These are phyloP conservation scores for Diddensiella caesifluorescens DNA, from an alignment of 805 yeast species.

Conservation along the genomic window DNA sequence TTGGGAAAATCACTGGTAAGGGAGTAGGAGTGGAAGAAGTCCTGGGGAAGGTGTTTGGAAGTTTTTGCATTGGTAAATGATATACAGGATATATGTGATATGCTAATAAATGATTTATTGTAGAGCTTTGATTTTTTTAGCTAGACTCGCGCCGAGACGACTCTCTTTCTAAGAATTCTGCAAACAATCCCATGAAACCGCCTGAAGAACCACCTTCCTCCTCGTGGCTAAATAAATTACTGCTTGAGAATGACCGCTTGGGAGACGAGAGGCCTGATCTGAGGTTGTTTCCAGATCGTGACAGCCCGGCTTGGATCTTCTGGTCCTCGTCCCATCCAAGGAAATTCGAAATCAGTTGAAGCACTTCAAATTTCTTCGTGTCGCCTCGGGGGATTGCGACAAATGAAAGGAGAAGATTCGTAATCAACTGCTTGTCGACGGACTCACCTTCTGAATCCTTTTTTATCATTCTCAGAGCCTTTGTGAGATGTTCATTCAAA, in stretches of 20 bases:
- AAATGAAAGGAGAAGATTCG: slow-evolving; percentile 81
- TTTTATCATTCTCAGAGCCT: slow-evolving; percentile 79
- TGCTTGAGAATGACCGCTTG: slow-evolving; percentile 14
- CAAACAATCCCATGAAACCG: slow-evolving; percentile 36
- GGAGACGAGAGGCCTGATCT: slow-evolving; percentile 14
- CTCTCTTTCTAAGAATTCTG: slow-evolving; percentile 34
- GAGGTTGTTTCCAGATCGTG: slow-evolving; percentile 16
- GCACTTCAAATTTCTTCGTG: slow-evolving; percentile 88
- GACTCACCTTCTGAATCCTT: slow-evolving; percentile 68
- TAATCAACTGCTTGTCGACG: slow-evolving; percentile 82
- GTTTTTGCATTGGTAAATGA: slow-evolving; percentile 88
- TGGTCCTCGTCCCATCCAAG: slow-evolving; percentile 78
- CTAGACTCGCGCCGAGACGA: slow-evolving; percentile 5
- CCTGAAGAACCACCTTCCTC: slow-evolving; percentile 18
- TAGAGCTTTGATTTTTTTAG: not conserved
- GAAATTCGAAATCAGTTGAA: slow-evolving; percentile 74
- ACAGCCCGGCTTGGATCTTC: slow-evolving; percentile 31
- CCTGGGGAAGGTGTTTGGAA: slow-evolving; percentile 83
- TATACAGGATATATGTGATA: not conserved
- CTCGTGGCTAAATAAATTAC: slow-evolving; percentile 6
- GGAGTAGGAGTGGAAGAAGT: slow-evolving; percentile 86
- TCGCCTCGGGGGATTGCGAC: slow-evolving; percentile 87
- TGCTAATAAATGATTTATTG: not conserved
- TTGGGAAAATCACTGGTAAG: slow-evolving; percentile 89
- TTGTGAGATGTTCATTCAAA: slow-evolving; percentile 90